Evolutionary conservation across 2,329 filamentous ascomycete species (phyloP).

Genomic region (Penicillium olsonii): DNA sequence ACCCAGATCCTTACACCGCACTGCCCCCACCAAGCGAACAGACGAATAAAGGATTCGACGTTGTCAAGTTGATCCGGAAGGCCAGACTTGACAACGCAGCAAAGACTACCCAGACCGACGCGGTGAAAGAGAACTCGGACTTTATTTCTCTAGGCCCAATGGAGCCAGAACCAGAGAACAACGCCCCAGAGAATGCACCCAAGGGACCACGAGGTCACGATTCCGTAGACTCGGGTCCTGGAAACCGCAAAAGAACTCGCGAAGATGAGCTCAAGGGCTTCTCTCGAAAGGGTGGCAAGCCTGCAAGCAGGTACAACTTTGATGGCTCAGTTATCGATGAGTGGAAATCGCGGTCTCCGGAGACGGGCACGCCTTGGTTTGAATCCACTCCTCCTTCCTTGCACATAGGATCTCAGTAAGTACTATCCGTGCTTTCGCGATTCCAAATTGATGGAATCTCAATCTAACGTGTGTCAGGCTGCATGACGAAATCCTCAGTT

Average conservation of each 20-base stretch:
- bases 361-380: slow-evolving; percentile 64
- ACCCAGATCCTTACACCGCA: slow-evolving; percentile 89
- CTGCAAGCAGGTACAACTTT: slow-evolving; percentile 51
- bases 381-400: slow-evolving; percentile 29
- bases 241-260: slow-evolving; percentile 72
- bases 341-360: slow-evolving; percentile 53
- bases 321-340: slow-evolving; percentile 54
- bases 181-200: slow-evolving; percentile 41
- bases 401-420: slow-evolving; percentile 38
- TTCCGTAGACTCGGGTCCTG: slow-evolving; percentile 51
- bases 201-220: slow-evolving; percentile 36
- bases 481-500: slow-evolving; percentile 87
- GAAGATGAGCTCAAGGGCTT: slow-evolving; percentile 67
- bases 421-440: slow-evolving; percentile 1
- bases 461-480: slow-evolving; percentile 54
- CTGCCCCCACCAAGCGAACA: slow-evolving; percentile 77
- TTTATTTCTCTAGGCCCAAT: slow-evolving; percentile 85
- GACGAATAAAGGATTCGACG: slow-evolving; percentile 73
- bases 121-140: slow-evolving; percentile 66
- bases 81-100: slow-evolving; percentile 65
- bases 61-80: slow-evolving; percentile 89
- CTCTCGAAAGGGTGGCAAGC: slow-evolving; percentile 56
- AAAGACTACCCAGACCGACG: slow-evolving; percentile 54
- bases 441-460: neutral
- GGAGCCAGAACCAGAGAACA: slow-evolving; percentile 15